Base-by-base conservation (phyloP, 2,329 filamentous ascomycete genomes). In the Cladophialophora exuberans region DNA sequence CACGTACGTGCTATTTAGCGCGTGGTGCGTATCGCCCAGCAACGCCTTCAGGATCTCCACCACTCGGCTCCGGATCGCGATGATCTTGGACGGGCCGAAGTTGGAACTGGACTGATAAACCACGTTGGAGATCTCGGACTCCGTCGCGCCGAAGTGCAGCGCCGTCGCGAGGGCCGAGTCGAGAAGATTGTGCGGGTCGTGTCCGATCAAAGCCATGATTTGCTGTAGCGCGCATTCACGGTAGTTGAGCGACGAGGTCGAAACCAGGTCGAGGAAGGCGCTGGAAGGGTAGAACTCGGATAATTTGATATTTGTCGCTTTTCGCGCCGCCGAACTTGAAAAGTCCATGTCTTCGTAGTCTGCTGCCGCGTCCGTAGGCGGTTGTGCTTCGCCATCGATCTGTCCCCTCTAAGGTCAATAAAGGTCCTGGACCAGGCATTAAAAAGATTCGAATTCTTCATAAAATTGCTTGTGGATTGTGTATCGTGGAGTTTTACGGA, bases 71-170 rank as follows among this genome's bases (percentile, higher is more conserved):
- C 33, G 33, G n/a, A 35, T 30, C 17, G 28, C 33, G 18, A 54
- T 35, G 13, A 26, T 28, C 28, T 30, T 41, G 43, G 52, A 15
- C 0, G 36, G 15, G 13, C 52, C 44, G 6, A 31, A 9, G 26
- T 35, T 33, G 31, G 18, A 23, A 10, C 43, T 41, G 18, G 44
- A 38, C 30, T 54, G 52, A 30, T 22, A 35, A 18, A 54, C 31
- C 20, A 54, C 31, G 25, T 54, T 44, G 9, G 31, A 44, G 36
- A 54, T 48, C 38, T 54, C 52, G 15, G 36, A 45, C 38, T 48
- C 43, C 4, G 52, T 54, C 1, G 44, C 52, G 2, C 52, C 52
- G 33, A 48, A 44, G 20, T 46, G 31, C 6, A 48, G 18, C 10
- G 52, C 52, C 33, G 44, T 42, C 3, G 31, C 38, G 6, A 54